Conservation (phyloP, 2,329 filamentous ascomycete genomes). For the Helotiales sp. region DNA sequence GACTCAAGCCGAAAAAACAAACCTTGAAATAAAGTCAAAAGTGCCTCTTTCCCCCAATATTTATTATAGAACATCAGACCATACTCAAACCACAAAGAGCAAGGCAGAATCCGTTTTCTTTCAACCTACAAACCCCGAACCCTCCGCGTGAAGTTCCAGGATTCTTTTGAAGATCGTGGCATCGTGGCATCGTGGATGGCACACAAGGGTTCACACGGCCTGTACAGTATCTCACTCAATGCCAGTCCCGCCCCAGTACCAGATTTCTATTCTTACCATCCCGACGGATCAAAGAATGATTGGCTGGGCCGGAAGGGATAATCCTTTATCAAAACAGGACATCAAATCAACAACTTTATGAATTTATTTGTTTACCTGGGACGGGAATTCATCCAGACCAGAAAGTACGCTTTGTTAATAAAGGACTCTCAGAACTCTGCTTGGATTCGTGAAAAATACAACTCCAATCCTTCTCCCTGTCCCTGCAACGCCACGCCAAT, state of each 20-base stretch:
- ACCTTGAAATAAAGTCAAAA: neutral
- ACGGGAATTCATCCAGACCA: neutral
- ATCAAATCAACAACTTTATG: neutral
- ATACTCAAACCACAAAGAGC: too few species aligned
- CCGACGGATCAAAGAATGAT: neutral
- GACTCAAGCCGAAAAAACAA: neutral
- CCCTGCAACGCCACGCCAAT: too few species aligned
- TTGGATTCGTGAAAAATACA: too few species aligned
- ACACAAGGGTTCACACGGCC: neutral
- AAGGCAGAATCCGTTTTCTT: neutral
- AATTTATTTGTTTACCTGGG: too few species aligned
- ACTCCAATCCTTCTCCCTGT: too few species aligned
- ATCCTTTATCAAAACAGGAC: neutral
- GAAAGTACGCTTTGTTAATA: neutral
- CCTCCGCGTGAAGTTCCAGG: neutral
- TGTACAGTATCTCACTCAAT: neutral
- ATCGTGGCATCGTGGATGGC: neutral
- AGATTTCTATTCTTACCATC: neutral
- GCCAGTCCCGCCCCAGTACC: neutral
- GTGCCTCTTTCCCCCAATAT: neutral
- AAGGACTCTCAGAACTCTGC: too few species aligned
- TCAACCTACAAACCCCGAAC: neutral
- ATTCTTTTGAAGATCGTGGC: neutral
- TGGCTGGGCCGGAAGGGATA: too few species aligned
- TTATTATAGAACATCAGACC: too few species aligned